Base-by-base conservation (phyloP, 2,329 filamentous ascomycete genomes). In the Clarireedia hainanense region DNA sequence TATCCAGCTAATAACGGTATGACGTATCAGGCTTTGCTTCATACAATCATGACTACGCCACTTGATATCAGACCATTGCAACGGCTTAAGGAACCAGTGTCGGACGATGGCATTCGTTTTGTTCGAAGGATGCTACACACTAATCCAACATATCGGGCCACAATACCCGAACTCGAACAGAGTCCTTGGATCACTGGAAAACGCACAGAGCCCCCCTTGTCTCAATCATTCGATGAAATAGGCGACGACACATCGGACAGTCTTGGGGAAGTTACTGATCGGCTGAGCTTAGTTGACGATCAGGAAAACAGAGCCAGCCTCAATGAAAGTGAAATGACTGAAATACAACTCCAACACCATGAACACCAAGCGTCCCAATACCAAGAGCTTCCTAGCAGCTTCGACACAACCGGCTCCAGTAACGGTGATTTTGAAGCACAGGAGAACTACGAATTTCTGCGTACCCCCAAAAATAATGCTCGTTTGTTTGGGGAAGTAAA, bases 31-130 rank as follows among this genome's bases (percentile, higher is more conserved):
- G 86, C 89, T 30, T 85, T 97, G 72, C 80, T 96, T 57, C 78
- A 89, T 59, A 88, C 84, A 61, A 94, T 97, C 68, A 96, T 96
- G 88, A 89, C 84, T 5, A 84, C 79, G 3, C 76, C 81, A 0
- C 74, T 94, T 5, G 82, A 95, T 64, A 79, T 81, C 12, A 70
- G 73, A 14, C 83, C 89, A 1, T 75, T 97, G 24, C 72, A 79
- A 9, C 68, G 73, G 5, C 72, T 71, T 9, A 74, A 9, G 9
- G 9, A 4, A 12, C 30, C 75, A 0, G 75, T 94, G 6, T 90
- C 90, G 0, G 73, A 80, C 1, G 69, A 75, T 2, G 88, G 86
- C 10, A 81, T 95, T 48, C 80, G 91, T 61, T 88, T 96, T 63
- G 74, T 97, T 34, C 73, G 75, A 15, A 75, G 76, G n/a, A 94